phyloP scores from a whole-genome alignment of 1,284 basidiomycete genomes.

The Ustilago curta region DNA sequence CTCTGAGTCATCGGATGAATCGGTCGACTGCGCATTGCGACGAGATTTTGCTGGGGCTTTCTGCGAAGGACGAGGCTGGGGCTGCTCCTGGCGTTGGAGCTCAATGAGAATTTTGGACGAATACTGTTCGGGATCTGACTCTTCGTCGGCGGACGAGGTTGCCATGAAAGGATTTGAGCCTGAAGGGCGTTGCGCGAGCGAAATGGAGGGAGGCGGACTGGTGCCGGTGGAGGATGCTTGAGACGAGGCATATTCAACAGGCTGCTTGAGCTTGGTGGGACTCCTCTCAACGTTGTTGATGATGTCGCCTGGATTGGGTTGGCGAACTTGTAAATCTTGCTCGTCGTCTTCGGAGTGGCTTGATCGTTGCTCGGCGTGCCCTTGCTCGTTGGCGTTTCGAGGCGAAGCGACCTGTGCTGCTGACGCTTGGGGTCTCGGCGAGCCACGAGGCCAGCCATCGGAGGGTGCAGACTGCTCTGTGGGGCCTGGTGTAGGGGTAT shows the following conservation, averaged over 20 bases:
- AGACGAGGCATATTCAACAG: constrained; percentile 9
- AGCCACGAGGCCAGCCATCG: constrained; percentile 29
- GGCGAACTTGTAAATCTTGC: constrained; percentile 26
- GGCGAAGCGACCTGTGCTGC: neutral
- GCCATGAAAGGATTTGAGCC: neutral
- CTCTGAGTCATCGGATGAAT: constrained; percentile 20
- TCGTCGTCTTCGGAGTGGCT: constrained; percentile 13
- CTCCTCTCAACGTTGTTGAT: constrained; percentile 23
- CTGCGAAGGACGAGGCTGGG: constrained; percentile 6
- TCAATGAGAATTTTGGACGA: constrained; percentile 14
- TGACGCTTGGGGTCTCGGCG: neutral
- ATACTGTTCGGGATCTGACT: constrained; percentile 37
- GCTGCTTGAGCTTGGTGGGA: constrained; percentile 17
- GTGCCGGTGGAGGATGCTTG: constrained; percentile 2
- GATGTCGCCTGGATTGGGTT: constrained; percentile 20
- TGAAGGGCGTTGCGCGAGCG: neutral
- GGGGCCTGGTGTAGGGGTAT: constrained; percentile 25
- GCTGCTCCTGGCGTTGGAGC: neutral
- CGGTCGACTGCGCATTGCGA: constrained; percentile 2
- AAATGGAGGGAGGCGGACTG: constrained; percentile 1
- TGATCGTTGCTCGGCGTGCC: neutral
- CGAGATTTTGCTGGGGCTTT: constrained; percentile 4
- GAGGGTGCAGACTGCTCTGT: constrained; percentile 35
- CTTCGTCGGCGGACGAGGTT: constrained; percentile 26
- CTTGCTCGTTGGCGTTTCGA: neutral